phyloP scores from a whole-genome alignment of 179 eudicot species.

The Silene vulgaris region DNA sequence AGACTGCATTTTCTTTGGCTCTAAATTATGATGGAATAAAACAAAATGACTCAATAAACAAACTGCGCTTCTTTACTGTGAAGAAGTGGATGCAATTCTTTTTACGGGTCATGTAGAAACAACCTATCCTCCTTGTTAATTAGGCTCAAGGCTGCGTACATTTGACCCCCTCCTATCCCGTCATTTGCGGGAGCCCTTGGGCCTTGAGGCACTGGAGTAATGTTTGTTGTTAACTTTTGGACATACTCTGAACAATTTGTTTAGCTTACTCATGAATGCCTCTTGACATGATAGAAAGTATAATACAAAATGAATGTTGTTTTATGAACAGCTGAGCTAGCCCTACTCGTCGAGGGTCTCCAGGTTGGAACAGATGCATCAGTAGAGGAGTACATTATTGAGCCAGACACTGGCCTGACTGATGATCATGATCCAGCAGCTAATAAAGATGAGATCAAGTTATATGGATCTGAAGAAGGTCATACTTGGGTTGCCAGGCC shows the following conservation, averaged over 20 bases:
- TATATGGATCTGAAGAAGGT: slow-evolving; percentile 63
- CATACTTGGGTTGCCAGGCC: slow-evolving; percentile 74
- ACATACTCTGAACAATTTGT: not conserved
- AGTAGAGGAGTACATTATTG: slow-evolving; percentile 66
- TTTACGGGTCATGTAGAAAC: too few species aligned
- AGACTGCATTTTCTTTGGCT: not conserved
- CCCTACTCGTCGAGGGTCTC: slow-evolving; percentile 81
- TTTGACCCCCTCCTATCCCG: too few species aligned
- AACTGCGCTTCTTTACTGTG: not conserved
- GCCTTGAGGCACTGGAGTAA: too few species aligned
- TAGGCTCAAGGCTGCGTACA: too few species aligned
- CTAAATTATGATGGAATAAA: not conserved
- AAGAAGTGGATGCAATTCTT: not conserved
- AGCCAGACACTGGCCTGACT: slow-evolving; percentile 50
- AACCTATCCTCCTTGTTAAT: too few species aligned
- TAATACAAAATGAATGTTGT: slow-evolving; percentile 12
- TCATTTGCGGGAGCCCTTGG: too few species aligned
- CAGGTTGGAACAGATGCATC: slow-evolving; percentile 58
- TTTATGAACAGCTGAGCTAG: slow-evolving; percentile 65
- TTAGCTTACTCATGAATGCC: not conserved
- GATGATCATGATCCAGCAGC: slow-evolving; percentile 44
- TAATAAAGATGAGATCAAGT: slow-evolving; percentile 44
- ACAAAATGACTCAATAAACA: not conserved
- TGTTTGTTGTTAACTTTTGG: too few species aligned
- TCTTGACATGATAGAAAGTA: slow-evolving; percentile 4